Base-by-base conservation (phyloP, 495 filamentous ascomycete genomes). In the Rostrohypoxylon terebratum region DNA sequence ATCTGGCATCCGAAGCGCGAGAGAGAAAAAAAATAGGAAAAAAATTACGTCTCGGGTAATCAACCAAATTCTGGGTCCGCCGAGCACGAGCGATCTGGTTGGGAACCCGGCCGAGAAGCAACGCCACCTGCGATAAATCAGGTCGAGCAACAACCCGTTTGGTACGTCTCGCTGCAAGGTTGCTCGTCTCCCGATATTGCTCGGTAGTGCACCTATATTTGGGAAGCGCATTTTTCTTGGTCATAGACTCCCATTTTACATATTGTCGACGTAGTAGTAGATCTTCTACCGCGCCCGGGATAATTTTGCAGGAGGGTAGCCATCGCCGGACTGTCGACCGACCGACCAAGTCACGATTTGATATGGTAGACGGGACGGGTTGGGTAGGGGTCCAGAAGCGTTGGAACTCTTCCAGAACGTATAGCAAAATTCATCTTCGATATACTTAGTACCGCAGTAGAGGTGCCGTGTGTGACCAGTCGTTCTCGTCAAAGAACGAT, bases 251-350 rank as follows among this genome's bases (percentile, higher is more conserved):
- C 31, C 44, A n/a, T 54, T 33, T 60, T 53, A 73, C 40, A 47
- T 68, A 65, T 55, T 31, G 38, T 57, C 38, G 21, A 48, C 34
- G 71, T 69, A 63, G 71, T 16, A 69, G 71, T 73, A 69, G 72
- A 75, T 75, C 72, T 71, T 75, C 72, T 68, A 75, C 72, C 68
- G 67, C 64, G 67, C 53, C 72, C 58, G 68, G 72, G 72, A 28
- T 75, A 71, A 71, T 67, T 75, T 59, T 68, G 68, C 63, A 62
- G 59, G 59, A 64, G 48, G 63, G 68, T 68, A 65, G 53, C 63
- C 51, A 36, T 74, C 50, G 59, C 67, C 67, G 63, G 51, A 38
- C 36, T 68, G 65, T 71, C 63, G 59, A 71, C 72, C 60, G 62
- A 18, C 67, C 63, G 65, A 59, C 54, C 48, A 69, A 66, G 71